These are phyloP conservation scores for Cladophialophora psammophila DNA, from an alignment of 2,329 filamentous ascomycete species.

Conservation along the genomic window DNA sequence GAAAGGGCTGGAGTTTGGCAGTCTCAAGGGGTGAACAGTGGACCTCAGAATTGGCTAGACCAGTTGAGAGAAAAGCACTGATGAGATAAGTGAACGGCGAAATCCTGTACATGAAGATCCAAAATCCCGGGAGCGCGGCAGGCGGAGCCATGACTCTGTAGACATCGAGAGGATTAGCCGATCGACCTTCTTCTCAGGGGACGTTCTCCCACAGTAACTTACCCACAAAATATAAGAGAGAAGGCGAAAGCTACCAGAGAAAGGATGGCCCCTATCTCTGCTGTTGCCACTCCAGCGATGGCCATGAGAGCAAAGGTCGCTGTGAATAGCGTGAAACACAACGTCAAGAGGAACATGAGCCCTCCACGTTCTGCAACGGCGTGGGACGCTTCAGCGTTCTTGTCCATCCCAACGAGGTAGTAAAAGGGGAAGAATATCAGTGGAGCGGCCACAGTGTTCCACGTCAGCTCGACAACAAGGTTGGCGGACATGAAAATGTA, in stretches of 20 bases:
- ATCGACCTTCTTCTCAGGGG: too few species aligned
- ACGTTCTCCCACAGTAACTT: too few species aligned
- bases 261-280: slow-evolving; percentile 69
- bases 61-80: slow-evolving; percentile 73
- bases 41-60: slow-evolving; percentile 52
- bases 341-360: slow-evolving; percentile 70
- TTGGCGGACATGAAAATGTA: slow-evolving; percentile 74
- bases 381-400: slow-evolving; percentile 63
- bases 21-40: not conserved
- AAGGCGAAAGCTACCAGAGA: slow-evolving; percentile 67
- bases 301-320: slow-evolving; percentile 76
- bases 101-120: slow-evolving; percentile 80
- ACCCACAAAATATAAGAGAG: slow-evolving; percentile 64
- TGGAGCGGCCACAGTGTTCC: slow-evolving; percentile 66
- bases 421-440: slow-evolving; percentile 72
- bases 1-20: slow-evolving; percentile 54
- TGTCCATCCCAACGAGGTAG: slow-evolving; percentile 64
- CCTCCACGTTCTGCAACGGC: slow-evolving; percentile 73
- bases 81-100: slow-evolving; percentile 85
- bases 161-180: too few species aligned
- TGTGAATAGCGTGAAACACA: slow-evolving; percentile 73
- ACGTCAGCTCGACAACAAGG: slow-evolving; percentile 74
- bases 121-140: slow-evolving; percentile 69
- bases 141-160: slow-evolving; percentile 64
- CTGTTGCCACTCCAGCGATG: slow-evolving; percentile 75